Evolutionary conservation across 495 filamentous ascomycete species (phyloP).

Genomic region (Aspergillus sclerotioniger): DNA sequence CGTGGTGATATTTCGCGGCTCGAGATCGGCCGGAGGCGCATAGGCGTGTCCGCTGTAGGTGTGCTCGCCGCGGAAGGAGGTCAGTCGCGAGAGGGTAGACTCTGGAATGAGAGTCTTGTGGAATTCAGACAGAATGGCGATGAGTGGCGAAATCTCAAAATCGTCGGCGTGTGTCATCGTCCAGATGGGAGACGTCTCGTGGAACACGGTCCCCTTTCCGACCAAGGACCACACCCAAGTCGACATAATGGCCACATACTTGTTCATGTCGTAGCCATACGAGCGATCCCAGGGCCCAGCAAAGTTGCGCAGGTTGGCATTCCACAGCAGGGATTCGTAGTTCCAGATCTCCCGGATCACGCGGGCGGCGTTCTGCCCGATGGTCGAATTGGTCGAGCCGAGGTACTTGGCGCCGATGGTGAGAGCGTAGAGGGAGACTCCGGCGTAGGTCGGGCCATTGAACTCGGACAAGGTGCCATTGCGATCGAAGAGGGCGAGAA

Average conservation of each 20-base stretch:
- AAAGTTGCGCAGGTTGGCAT: constrained; percentile 37
- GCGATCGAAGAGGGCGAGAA: constrained; percentile 39
- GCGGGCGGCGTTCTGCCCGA: constrained; percentile 8
- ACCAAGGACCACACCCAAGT: constrained; percentile 36
- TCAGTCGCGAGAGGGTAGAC: constrained; percentile 20
- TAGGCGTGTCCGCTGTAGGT: constrained; percentile 32
- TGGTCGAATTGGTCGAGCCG: constrained; percentile 6
- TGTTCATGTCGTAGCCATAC: constrained; percentile 45
- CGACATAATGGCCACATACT: constrained; percentile 37
- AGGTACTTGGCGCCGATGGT: constrained; percentile 42
- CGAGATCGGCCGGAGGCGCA: constrained; percentile 40
- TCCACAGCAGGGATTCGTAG: constrained; percentile 25
- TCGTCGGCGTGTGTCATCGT: constrained; percentile 39
- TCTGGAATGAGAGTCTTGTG: constrained; percentile 26
- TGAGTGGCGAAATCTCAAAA: constrained; percentile 36
- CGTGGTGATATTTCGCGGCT: constrained; percentile 38
- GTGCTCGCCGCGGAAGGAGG: constrained; percentile 35
- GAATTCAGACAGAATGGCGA: constrained; percentile 31
- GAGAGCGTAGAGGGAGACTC: constrained; percentile 41
- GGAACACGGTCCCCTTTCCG: constrained; percentile 19
- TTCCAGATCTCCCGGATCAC: constrained; percentile 10
- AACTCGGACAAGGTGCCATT: constrained; percentile 41
- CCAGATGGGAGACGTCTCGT: constrained; percentile 24
- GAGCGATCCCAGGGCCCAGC: constrained; percentile 45
- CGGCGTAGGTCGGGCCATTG: constrained; percentile 43